Evolutionary conservation across 2,329 filamentous ascomycete species (phyloP), one percentile per base, ranked within the genome.

Genomic region (Aureobasidium sp.): DNA sequence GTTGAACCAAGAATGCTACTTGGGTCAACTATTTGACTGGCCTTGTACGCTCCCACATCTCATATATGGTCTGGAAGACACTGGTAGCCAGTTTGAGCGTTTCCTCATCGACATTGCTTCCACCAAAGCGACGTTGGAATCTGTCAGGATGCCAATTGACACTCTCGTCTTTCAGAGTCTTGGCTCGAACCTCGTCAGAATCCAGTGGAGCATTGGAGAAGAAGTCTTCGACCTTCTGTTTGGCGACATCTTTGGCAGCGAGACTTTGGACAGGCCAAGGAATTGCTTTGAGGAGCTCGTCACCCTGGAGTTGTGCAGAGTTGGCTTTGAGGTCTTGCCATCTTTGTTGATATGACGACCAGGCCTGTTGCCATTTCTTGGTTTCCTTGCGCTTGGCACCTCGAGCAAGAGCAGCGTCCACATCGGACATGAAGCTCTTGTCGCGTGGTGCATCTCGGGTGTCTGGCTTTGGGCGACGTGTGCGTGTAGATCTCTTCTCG

Each of bases 81-180:
- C 89, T 88, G 12, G 93, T 99, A 45, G 97, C 89, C 60, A 85
- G 82, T 70, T 84, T 85, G 81, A 96, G 86, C 3, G 89, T 84
- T 3, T 81, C 81, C 27, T 85, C 81, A 52, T 92, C 87, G 53
- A 96, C 84, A 15, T 80, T 79, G 63, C 84, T 77, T 0, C 83
- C 85, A 3, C 91, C 90, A 64, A 96, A 86, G 59, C 86, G 84
- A 76, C 97, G 94, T 78, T 97, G 91, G 61, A 97, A 89, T 79
- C 97, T 99, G 76, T 99, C 94, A 4, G 94, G 94, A 77, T 99
- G 94, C 94, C 94, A 99, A 17, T 91, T 82, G 19, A 97, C 86
- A 57, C 94, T 85, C 77, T 99, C 94, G 5, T 85, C 78, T 74
- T 96, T 96, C 58, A 97, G 78, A 5, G 82, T 72, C 48, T 80